Evolutionary conservation across 202 grass and related monocot genomes (phyloP), one percentile per base, ranked within the genome.

Genomic region (Panicum virgatum): DNA sequence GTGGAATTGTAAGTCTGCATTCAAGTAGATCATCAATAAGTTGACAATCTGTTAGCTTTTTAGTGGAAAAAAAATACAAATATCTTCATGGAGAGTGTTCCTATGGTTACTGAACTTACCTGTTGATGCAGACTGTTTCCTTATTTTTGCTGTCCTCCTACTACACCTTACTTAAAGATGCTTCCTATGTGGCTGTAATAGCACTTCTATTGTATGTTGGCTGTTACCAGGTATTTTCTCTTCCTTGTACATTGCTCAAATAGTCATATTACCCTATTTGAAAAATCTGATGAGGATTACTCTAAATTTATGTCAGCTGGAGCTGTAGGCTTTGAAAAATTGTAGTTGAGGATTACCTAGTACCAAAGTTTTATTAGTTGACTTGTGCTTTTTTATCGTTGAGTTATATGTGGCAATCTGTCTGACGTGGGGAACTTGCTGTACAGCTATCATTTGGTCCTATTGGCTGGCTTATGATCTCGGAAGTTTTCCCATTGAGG

Each of bases 381-480:
- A 46, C 1, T 54, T 76, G 12, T 44, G 20, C 16, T 10, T 26
- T 13, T 13, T 18, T 26, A 61, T 30, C 7, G 75, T 19, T 79
- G 67, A 57, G 13, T 90, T 58, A 60, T 73, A 38, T 82, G 18
- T 43, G 63, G 10, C 25, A 22, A 57, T 23, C 2, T 77, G 25
- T 80, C 79, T 86, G 53, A 85, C 75, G 23, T 66, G 57, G 43
- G 53, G 40, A 73, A 69, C 26, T 86, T 47, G 25, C 15, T 70
- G 46, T 87, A 75, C 90, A 98, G 95, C 77, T 98, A 15, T 98
- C 95, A 62, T 95, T 98, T 82, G 95, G 95, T 68, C 95, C 95
- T 34, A 98, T 98, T 74, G 95, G 92, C 36, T 98, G 95, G 95
- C 88, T 98, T 70, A 98, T 98, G 96, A 98, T 98, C 78, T 98